These are phyloP conservation scores for Saxophila tyrrhenica DNA, from an alignment of 495 filamentous ascomycete genomes.

Conservation along the genomic window DNA sequence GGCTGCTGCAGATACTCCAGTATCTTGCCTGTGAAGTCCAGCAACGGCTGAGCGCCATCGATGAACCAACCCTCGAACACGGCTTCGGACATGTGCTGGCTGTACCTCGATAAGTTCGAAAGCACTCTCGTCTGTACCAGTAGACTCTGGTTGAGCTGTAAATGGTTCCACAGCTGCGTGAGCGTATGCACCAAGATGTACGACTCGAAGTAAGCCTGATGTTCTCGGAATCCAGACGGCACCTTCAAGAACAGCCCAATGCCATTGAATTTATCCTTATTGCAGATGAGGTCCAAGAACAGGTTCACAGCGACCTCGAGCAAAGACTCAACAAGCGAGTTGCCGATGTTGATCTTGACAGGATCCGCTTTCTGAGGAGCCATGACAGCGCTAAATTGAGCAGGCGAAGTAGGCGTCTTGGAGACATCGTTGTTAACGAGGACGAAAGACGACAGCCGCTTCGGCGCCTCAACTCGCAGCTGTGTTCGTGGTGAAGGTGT, in stretches of 20 bases:
- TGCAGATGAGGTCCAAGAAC: slow-evolving; percentile 71
- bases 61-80: slow-evolving; percentile 95
- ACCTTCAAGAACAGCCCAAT: slow-evolving; percentile 82
- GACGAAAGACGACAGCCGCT: slow-evolving; percentile 79
- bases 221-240: slow-evolving; percentile 82
- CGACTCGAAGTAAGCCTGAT: slow-evolving; percentile 89
- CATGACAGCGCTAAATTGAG: slow-evolving; percentile 50
- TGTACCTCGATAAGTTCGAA: slow-evolving; percentile 72
- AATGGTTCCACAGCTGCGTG: slow-evolving; percentile 52
- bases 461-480: slow-evolving; percentile 46
- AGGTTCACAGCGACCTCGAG: slow-evolving; percentile 64
- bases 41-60: slow-evolving; percentile 62
- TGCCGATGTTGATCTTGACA: slow-evolving; percentile 42
- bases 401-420: slow-evolving; percentile 42
- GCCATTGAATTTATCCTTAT: slow-evolving; percentile 79
- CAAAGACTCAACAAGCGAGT: slow-evolving; percentile 61
- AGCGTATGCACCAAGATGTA: slow-evolving; percentile 71
- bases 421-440: slow-evolving; percentile 62
- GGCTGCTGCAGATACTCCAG: slow-evolving; percentile 83
- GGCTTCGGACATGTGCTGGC: slow-evolving; percentile 69
- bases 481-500: slow-evolving; percentile 34
- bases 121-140: slow-evolving; percentile 75
- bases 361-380: slow-evolving; percentile 43
- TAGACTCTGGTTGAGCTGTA: slow-evolving; percentile 57
- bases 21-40: slow-evolving; percentile 79